Base-by-base conservation (phyloP, 2,329 filamentous ascomycete genomes). In the Xylaria sp. region DNA sequence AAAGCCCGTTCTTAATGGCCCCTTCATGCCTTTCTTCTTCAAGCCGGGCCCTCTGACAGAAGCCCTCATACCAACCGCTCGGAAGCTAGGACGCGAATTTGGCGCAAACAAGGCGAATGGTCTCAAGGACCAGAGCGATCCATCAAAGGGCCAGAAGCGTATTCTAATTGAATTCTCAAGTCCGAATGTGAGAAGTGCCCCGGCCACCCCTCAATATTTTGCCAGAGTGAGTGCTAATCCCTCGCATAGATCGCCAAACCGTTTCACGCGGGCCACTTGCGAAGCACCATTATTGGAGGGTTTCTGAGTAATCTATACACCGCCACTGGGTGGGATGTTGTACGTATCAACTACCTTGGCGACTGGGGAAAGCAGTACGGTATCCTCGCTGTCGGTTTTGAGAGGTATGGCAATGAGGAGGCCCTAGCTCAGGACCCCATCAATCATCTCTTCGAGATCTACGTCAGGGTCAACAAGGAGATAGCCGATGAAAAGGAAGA, bases 1-100 rank as follows among this genome's bases (percentile, higher is more conserved):
- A 74, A 91, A 90, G 78, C 93, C 93, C 18, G 82, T 84, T 13
- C 84, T 85, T n/a, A 86, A 84, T 69, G 91, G 90, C 72, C 88
- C 89, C 57, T 94, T 93, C 75, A 81, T 97, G 48, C 88, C 90
- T 74, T 95, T 97, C 83, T 94, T 91, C 84, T 92, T 94, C 86
- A 92, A 92, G 81, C 83, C 87, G n/a, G 84, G 82, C 2, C 87
- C 90, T 16, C 86, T 96, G 53, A 84, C 87, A 61, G 82, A 88
- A 69, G 81, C 92, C 44, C 84, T 94, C 35, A 82, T 97, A 58
- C 91, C 92, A 44, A 85, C 88, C 74, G 90, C 96, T 69, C 88
- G 91, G 66, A 84, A 87, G 72, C 85, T 87, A 59, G 87, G 87
- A 70, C 72, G 79, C 10, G 81, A 84, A 25, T 97, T 88, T 76